Conservation (phyloP, 2,329 filamentous ascomycete genomes). For the Graphilbum fragrans region DNA sequence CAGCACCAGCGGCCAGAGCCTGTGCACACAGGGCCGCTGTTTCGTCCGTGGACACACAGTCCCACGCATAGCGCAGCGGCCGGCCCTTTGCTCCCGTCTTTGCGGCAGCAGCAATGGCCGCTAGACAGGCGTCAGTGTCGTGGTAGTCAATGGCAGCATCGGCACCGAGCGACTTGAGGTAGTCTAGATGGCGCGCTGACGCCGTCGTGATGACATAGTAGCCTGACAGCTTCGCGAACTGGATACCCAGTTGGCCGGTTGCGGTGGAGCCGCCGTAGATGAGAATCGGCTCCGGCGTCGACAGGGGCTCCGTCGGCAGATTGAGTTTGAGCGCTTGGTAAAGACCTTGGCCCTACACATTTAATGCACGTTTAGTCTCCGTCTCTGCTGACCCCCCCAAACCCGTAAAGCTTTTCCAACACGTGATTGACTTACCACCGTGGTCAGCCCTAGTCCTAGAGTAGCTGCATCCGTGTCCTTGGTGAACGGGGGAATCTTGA, state of each 20-base stretch:
- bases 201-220: constrained; percentile 25
- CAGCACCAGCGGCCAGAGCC: constrained; percentile 4
- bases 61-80: constrained; percentile 19
- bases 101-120: constrained; percentile 11
- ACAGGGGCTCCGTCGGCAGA: constrained; percentile 24
- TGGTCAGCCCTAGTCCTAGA: constrained; percentile 25
- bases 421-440: constrained; percentile 19
- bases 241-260: constrained; percentile 39
- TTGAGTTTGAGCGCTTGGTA: constrained; percentile 32
- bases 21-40: constrained; percentile 18
- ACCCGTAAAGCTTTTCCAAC: too few relatives aligned
- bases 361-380: neutral
- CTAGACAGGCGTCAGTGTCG: constrained; percentile 8
- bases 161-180: constrained; percentile 30
- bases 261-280: constrained; percentile 40
- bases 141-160: constrained; percentile 34
- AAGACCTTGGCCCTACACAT: constrained; percentile 28
- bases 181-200: constrained; percentile 24
- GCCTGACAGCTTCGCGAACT: constrained; percentile 28
- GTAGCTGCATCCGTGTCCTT: constrained; percentile 33
- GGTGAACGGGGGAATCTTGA: constrained; percentile 32
- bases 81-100: constrained; percentile 14
- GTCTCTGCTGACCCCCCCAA: too few relatives aligned
- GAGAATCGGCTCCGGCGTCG: constrained; percentile 21
- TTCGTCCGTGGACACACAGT: constrained; percentile 19